Percentiles rank a stretch among this genome's conserved stretches.
These are phyloP conservation scores for Neurospora sp. DNA, from an alignment of 495 filamentous ascomycete genomes.

Conservation along the genomic window DNA sequence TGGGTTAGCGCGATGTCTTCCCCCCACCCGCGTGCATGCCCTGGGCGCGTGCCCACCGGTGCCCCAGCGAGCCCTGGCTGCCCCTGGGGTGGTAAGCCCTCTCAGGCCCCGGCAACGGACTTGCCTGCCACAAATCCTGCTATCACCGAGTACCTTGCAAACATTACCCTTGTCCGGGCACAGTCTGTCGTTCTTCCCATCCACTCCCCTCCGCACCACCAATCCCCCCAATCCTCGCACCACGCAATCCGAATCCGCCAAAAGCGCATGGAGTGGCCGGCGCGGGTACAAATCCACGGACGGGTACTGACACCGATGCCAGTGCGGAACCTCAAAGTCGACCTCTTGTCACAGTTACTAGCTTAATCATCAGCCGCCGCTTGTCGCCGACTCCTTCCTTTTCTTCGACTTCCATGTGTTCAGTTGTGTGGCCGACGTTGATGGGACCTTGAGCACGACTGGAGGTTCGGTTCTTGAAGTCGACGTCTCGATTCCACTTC, in stretches of 20 bases:
- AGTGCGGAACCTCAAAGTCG: neutral
- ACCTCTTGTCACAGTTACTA: slow-evolving; percentile 1
- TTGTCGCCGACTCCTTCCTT: neutral
- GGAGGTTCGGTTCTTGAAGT: neutral
- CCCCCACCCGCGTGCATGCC: neutral
- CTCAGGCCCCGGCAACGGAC: neutral
- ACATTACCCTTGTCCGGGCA: neutral
- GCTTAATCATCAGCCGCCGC: slow-evolving; percentile 9
- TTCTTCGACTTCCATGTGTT: neutral
- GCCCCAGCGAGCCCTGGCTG: neutral
- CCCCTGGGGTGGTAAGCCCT: neutral
- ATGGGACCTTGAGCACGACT: neutral
- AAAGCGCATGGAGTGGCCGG: neutral
- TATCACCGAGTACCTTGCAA: neutral
- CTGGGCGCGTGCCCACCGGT: neutral
- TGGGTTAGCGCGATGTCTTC: neutral
- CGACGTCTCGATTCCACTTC: neutral
- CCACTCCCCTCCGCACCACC: neutral
- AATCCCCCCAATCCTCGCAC: neutral
- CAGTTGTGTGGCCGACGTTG: neutral
- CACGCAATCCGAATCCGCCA: neutral
- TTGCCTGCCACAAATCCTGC: neutral
- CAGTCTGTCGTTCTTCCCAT: neutral
- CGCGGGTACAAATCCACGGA: slow-evolving; percentile 5
- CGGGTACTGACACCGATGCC: slow-evolving; percentile 21